Percentiles rank a stretch among this genome's conserved stretches.
phyloP scores from a whole-genome alignment of 1,139 yeast genomes.

The Geotrichum siamense region DNA sequence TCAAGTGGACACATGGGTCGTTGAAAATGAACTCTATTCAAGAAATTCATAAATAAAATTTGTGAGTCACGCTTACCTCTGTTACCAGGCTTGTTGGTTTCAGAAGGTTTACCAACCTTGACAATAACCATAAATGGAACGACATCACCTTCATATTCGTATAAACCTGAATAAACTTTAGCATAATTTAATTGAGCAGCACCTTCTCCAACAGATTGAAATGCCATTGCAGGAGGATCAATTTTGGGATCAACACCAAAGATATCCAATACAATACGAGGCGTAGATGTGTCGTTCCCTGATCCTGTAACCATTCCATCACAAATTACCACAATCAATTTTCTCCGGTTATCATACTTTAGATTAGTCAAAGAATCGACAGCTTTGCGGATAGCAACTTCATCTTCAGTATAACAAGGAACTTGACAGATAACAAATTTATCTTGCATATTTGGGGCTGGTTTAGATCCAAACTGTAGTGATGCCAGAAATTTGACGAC shows the following conservation, averaged over 20 bases:
- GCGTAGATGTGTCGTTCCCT: constrained; percentile 39
- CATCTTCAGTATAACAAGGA: constrained; percentile 40
- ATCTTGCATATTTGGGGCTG: constrained; percentile 36
- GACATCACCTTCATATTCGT: constrained; percentile 37
- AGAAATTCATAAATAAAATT: constrained; percentile 36
- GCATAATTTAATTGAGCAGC: constrained; percentile 36
- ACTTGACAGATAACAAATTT: constrained; percentile 39
- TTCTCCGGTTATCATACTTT: constrained; percentile 37
- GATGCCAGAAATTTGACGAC: constrained; percentile 37
- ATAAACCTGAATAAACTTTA: constrained; percentile 38
- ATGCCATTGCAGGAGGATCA: constrained; percentile 36
- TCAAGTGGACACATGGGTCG: constrained; percentile 39
- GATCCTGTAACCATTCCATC: constrained; percentile 40
- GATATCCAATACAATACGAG: constrained; percentile 37
- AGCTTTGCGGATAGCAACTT: constrained; percentile 37
- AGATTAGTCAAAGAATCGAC: constrained; percentile 37
- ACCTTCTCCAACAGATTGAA: constrained; percentile 38
- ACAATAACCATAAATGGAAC: constrained; percentile 38
- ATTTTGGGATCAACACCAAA: constrained; percentile 37
- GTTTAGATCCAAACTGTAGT: constrained; percentile 34
- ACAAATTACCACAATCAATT: constrained; percentile 36
- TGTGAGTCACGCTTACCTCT: constrained; percentile 42
- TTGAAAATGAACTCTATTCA: constrained; percentile 37
- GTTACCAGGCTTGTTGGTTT: constrained; percentile 36
- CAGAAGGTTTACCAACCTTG: constrained; percentile 37